Conservation (phyloP, 345 rosid genomes). For the Acer saccharum region DNA sequence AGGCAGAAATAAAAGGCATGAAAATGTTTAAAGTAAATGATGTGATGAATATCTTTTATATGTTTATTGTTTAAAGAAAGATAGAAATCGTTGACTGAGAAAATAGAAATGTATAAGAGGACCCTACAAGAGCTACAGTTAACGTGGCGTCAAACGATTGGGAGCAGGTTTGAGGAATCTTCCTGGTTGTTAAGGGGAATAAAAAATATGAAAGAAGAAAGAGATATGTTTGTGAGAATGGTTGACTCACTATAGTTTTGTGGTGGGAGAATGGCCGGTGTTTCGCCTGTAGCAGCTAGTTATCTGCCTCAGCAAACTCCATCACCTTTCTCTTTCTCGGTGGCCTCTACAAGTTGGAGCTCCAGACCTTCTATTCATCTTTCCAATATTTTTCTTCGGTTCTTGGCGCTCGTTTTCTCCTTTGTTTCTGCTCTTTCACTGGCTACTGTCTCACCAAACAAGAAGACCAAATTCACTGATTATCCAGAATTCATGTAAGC, state of each 20-base stretch:
- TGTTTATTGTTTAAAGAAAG: background rate
- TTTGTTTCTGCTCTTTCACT: constrained; percentile 66
- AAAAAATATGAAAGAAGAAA: constrained; percentile 31
- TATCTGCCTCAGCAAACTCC: constrained; percentile 44
- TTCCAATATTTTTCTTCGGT: constrained; percentile 48
- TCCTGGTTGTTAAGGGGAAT: constrained; percentile 8
- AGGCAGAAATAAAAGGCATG: background rate
- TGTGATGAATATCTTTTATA: background rate
- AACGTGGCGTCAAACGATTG: background rate
- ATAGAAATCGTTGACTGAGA: constrained; percentile 17
- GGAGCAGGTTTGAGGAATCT: constrained; percentile 17
- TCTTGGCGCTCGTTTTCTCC: constrained; percentile 50
- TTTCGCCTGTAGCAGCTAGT: constrained; percentile 39
- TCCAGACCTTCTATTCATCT: constrained; percentile 39
- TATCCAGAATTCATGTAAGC: constrained; percentile 63
- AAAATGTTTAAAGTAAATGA: background rate
- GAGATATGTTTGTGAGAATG: constrained; percentile 30
- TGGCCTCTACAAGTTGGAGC: constrained; percentile 42
- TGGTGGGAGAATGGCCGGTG: constrained; percentile 41
- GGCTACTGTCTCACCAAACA: constrained; percentile 38
- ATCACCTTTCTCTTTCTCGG: constrained; percentile 58
- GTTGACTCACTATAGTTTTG: background rate
- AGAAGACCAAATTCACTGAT: constrained; percentile 41
- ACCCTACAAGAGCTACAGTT: constrained; percentile 1
- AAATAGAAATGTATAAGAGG: constrained; percentile 12